Evolutionary conservation across 2,329 filamentous ascomycete species (phyloP), one percentile per base, ranked within the genome.

Genomic region (Fusarium coicis): DNA sequence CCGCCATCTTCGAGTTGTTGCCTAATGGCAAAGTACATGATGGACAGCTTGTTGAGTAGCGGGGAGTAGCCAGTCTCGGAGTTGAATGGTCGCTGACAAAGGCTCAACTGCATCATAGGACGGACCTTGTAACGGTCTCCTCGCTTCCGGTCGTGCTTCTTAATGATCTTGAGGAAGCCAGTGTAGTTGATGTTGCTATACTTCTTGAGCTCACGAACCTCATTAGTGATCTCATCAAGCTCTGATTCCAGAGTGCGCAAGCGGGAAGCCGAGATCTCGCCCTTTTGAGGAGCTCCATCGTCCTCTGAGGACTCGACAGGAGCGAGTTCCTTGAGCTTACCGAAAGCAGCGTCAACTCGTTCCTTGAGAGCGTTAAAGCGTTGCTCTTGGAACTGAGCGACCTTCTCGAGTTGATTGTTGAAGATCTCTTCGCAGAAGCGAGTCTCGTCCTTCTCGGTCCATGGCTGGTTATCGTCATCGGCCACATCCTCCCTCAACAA

Each of bases 121-220:
- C 94, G 91, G 75, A 98, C 93, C 81, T 92, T 94, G 86, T 98
- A 98, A 59, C 91, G 89, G 74, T 91, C 88, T 63, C 95, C 95
- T 74, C 96, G 90, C 85, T 96, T 97, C 75, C 96, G 93, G 83
- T 99, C 96, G 84, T 99, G 96, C 85, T 99, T 99, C 90, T 99
- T 99, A 63, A 95, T 95, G 53, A 97, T 97, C 87, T 99, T 99
- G 80, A 98, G 89, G 83, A 98, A 97, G 53, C 95, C 96, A 10
- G 96, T 97, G 83, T 98, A 99, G 85, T 99, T 99, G 85, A 98
- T 92, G 73, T 92, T 93, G 83, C 94, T 96, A 84, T 96, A 99
- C 82, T 94, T 96, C 84, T 97, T 96, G 76, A 99, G 88, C 85
- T 97, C 93, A 81, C 93, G 96, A 79, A 97, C 92, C 83, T 98